Evolutionary conservation across 1,139 yeast genomes (phyloP).

Genomic region (Zygosaccharomyces pseudobailii): DNA sequence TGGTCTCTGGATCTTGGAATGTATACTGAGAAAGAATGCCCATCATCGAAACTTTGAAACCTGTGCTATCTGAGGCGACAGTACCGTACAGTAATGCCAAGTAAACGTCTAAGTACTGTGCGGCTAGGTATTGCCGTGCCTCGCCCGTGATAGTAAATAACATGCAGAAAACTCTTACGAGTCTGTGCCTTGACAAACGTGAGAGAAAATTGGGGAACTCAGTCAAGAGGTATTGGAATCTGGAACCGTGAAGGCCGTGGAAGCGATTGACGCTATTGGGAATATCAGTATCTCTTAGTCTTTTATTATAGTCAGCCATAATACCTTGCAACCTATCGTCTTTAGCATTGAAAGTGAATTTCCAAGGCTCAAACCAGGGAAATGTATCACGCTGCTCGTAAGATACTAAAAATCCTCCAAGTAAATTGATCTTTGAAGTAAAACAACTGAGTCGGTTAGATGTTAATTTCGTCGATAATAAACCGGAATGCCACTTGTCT

Average conservation of each 20-base stretch:
- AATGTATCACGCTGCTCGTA: conserved; percentile 18
- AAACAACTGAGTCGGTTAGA: conserved; percentile 14
- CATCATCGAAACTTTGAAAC: conserved; percentile 77
- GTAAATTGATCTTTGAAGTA: conserved; percentile 21
- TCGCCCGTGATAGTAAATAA: conserved; percentile 62
- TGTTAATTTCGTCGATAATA: conserved; percentile 12
- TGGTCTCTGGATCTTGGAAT: conserved; percentile 78
- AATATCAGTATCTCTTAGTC: conserved; percentile 38
- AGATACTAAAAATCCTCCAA: conserved; percentile 29
- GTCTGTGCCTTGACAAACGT: conserved; percentile 54
- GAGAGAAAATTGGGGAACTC: conserved; percentile 50
- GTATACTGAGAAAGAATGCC: conserved; percentile 76
- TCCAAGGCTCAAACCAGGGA: conserved; percentile 30
- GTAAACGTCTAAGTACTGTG: conserved; percentile 79
- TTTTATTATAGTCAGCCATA: conserved; percentile 41
- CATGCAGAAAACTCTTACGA: conserved; percentile 67
- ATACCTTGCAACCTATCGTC: conserved; percentile 39
- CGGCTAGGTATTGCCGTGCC: conserved; percentile 58
- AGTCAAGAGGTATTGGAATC: conserved; percentile 66
- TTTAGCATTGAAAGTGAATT: conserved; percentile 19
- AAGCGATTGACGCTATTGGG: conserved; percentile 29
- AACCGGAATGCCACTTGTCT: conserved; percentile 24
- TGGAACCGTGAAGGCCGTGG: conserved; percentile 52
- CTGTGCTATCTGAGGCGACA: conserved; percentile 68
- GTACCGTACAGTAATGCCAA: conserved; percentile 64